These are phyloP conservation scores for Boletus rubroflammeus DNA, from an alignment of 768 basidiomycete genomes.

Conservation along the genomic window DNA sequence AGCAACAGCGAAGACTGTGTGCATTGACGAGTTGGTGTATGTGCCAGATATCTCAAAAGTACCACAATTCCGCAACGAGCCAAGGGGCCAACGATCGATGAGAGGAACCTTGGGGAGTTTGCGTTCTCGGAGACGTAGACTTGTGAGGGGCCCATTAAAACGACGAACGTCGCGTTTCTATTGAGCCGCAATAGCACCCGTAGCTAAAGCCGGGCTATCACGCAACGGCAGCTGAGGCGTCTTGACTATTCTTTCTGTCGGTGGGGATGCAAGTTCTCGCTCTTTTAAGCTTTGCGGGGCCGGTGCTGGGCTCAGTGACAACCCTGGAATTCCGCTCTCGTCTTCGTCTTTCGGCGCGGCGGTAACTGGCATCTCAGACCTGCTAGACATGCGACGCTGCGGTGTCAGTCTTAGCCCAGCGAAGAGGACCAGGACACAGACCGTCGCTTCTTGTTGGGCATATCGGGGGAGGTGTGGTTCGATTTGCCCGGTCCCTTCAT, in stretches of 20 bases:
- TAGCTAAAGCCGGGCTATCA: slow-evolving; percentile 56
- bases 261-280: slow-evolving; percentile 38
- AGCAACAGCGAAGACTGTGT: slow-evolving; percentile 15
- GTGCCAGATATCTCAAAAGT: slow-evolving; percentile 1
- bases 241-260: slow-evolving; percentile 46
- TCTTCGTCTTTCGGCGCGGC: slow-evolving; percentile 36
- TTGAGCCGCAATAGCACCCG: slow-evolving; percentile 37
- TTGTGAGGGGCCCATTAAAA: slow-evolving; percentile 2
- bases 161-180: slow-evolving; percentile 14
- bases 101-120: neutral
- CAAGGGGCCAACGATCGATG: neutral
- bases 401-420: slow-evolving; percentile 24
- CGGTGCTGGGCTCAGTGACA: slow-evolving; percentile 30
- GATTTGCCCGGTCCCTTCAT: slow-evolving; percentile 61
- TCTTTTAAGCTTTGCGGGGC: slow-evolving; percentile 35
- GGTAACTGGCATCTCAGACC: slow-evolving; percentile 37
- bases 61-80: slow-evolving; percentile 4
- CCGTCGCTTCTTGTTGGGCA: slow-evolving; percentile 82
- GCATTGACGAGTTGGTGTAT: slow-evolving; percentile 1
- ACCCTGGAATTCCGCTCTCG: slow-evolving; percentile 36
- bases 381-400: slow-evolving; percentile 33
- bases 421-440: slow-evolving; percentile 40
- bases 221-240: slow-evolving; percentile 58
- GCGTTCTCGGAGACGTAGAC: slow-evolving; percentile 1
- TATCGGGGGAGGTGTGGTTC: slow-evolving; percentile 58